phyloP scores from a whole-genome alignment of 805 yeast genomes.

The Pichia nakasei region DNA sequence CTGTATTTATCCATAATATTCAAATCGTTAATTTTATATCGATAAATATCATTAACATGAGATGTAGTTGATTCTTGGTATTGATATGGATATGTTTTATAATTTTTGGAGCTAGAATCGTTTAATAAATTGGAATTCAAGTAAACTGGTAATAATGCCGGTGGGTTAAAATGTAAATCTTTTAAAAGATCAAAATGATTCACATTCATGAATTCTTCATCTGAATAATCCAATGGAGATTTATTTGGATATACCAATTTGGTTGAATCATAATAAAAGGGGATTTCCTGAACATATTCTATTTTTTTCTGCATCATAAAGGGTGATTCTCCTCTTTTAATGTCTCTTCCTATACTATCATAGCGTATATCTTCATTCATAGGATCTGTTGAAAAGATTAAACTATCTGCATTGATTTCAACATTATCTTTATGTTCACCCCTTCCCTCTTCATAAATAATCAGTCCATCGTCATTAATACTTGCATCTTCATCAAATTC shows the following conservation, averaged over 20 bases:
- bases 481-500: slow-evolving; percentile 1
- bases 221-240: slow-evolving; percentile 28
- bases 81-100: slow-evolving; percentile 24
- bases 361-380: slow-evolving; percentile 6
- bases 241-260: slow-evolving; percentile 24
- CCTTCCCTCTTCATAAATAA: slow-evolving; percentile 7
- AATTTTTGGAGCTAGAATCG: slow-evolving; percentile 25
- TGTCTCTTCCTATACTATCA: not conserved
- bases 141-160: slow-evolving; percentile 32
- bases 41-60: slow-evolving; percentile 24
- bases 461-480: slow-evolving; percentile 4
- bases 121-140: slow-evolving; percentile 30
- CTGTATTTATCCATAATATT: slow-evolving; percentile 30
- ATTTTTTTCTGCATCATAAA: slow-evolving; percentile 4
- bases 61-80: slow-evolving; percentile 30
- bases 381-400: not conserved
- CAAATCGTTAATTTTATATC: slow-evolving; percentile 28
- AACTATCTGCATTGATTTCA: not conserved
- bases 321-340: slow-evolving; percentile 7
- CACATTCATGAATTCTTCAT: slow-evolving; percentile 25
- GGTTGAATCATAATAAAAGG: slow-evolving; percentile 25
- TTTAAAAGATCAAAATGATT: slow-evolving; percentile 29
- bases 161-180: slow-evolving; percentile 23
- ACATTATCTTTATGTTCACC: not conserved
- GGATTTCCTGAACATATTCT: slow-evolving; percentile 24